Evolutionary conservation across 2,329 filamentous ascomycete species (phyloP), one percentile per base, ranked within the genome.

Genomic region (Scedosporium apiospermum): DNA sequence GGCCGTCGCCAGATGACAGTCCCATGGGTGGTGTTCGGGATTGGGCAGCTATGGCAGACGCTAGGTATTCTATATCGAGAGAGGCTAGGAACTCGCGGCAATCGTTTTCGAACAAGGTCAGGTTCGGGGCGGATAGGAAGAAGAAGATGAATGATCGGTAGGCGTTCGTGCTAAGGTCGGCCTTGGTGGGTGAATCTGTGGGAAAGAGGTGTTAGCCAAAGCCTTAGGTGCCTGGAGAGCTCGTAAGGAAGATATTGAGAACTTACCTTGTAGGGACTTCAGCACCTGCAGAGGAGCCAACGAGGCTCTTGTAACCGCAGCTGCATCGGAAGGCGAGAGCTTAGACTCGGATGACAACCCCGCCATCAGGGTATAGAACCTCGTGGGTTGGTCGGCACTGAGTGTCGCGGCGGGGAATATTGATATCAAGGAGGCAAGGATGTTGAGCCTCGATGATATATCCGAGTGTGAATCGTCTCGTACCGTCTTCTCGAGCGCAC

Each of bases 61-160:
- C 78, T 1, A 86, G 71, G 2, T 67, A 67, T 30, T 74, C 69
- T 3, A 76, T 67, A 34, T 79, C 69, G 34, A 85, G 68, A 21
- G 66, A 63, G 2, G 68, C 64, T 6, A 76, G 73, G 16, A 83
- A 72, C 0, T 51, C 58, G 16, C 63, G 63, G 4, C 77, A 71
- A 16, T 77, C 74, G 12, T 69, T 65, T 65, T 82, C 76, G 42
- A 84, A 73, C 6, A 78, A 68, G 1, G 62, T 49, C 2, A 84
- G 62, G 14, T 76, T 68, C 12, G 68, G 67, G 14, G 68, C 68
- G 1, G 74, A 69, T 9, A 81, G 64, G 63, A 80, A 80, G 3
- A 68, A 67, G n/a, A 71, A 68, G 2, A 73, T 74, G 60, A 80
- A 71, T 3, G 73, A 71, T 23, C 64, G 63, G 44, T 78, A 78